These are phyloP conservation scores for Lichina pygmaea DNA, from an alignment of 495 filamentous ascomycete genomes.

Conservation along the genomic window DNA sequence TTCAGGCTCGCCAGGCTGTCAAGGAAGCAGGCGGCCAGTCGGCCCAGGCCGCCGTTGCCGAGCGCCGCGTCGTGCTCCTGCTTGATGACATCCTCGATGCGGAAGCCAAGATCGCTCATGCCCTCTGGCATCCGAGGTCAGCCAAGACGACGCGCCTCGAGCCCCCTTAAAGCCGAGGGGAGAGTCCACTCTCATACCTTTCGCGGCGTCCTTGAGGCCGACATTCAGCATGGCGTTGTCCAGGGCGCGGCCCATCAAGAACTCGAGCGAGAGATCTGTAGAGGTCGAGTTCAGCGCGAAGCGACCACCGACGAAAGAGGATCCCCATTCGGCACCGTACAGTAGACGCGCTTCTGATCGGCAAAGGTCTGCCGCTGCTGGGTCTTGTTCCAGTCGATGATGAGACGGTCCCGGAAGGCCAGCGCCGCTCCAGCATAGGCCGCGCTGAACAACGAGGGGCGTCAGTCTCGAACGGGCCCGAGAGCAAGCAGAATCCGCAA, in stretches of 20 bases:
- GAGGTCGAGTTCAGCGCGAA: background rate
- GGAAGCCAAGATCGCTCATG: slow-evolving; percentile 70
- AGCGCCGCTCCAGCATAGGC: slow-evolving; percentile 77
- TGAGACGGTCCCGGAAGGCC: slow-evolving; percentile 74
- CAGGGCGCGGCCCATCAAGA: slow-evolving; percentile 83
- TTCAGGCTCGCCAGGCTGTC: slow-evolving; percentile 87
- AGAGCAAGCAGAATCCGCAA: too few relatives aligned
- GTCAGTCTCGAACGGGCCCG: background rate
- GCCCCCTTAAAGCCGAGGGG: background rate
- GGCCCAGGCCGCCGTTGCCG: slow-evolving; percentile 85
- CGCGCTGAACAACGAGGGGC: slow-evolving; percentile 19
- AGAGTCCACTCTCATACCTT: slow-evolving; percentile 19
- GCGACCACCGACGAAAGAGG: background rate
- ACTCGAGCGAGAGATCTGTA: slow-evolving; percentile 70
- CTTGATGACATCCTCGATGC: slow-evolving; percentile 80
- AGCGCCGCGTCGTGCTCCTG: slow-evolving; percentile 94
- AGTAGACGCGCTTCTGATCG: slow-evolving; percentile 86
- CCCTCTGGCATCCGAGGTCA: slow-evolving; percentile 25
- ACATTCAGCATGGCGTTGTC: slow-evolving; percentile 98
- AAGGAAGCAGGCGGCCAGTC: slow-evolving; percentile 85
- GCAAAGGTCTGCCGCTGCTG: slow-evolving; percentile 81
- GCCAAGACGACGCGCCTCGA: background rate
- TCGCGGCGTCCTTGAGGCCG: slow-evolving; percentile 61
- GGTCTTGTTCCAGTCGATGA: slow-evolving; percentile 92
- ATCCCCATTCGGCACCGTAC: slow-evolving; percentile 12